Evolutionary conservation across 805 yeast species (phyloP).

Genomic region (Lipomyces orientalis): DNA sequence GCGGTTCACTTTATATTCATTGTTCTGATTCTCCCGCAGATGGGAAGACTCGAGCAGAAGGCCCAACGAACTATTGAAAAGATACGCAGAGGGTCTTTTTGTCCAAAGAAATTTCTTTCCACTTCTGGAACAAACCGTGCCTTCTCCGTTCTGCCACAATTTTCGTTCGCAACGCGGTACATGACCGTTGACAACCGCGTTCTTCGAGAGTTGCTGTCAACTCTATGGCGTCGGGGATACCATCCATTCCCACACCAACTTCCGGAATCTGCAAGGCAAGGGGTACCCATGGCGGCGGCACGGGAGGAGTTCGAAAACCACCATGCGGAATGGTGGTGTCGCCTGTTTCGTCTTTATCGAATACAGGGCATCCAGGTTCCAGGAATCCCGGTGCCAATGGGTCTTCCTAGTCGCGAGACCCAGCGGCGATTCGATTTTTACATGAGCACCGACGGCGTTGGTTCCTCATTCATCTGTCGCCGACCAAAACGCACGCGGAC

Average conservation of each 20-base stretch:
- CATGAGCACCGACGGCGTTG: neutral
- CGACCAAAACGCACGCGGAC: neutral
- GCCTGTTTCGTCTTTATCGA: neutral
- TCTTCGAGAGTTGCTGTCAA: too few relatives aligned
- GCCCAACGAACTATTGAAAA: neutral
- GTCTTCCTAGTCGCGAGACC: conserved; percentile 1
- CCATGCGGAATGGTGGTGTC: neutral
- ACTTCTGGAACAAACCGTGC: too few relatives aligned
- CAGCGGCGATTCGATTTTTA: neutral
- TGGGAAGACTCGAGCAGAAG: neutral
- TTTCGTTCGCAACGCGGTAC: too few relatives aligned
- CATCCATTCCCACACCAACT: too few relatives aligned
- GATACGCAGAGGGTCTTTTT: neutral
- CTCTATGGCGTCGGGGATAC: too few relatives aligned
- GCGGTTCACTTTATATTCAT: neutral
- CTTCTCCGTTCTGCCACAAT: too few relatives aligned
- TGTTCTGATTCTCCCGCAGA: neutral
- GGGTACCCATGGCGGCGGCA: too few relatives aligned
- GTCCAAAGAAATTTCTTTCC: neutral
- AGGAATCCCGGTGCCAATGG: neutral
- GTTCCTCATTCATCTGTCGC: neutral
- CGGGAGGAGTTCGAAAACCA: neutral
- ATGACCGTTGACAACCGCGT: too few relatives aligned
- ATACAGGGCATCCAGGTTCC: neutral
- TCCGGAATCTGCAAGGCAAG: too few relatives aligned